These are phyloP conservation scores for Pterocarpus santalinus DNA, from an alignment of 306 rosid species.

Conservation along the genomic window DNA sequence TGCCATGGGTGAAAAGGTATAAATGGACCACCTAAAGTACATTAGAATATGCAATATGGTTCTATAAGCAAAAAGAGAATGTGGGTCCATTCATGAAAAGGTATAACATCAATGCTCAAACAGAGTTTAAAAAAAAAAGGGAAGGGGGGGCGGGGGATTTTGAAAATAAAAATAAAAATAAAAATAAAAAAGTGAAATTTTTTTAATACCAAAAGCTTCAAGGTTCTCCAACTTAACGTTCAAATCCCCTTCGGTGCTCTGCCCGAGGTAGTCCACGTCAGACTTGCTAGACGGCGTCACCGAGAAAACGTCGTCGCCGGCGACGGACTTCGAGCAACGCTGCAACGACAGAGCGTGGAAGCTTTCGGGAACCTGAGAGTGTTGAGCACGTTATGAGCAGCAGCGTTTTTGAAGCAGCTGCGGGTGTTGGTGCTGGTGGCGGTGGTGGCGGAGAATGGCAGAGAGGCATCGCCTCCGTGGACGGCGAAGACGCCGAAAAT, in stretches of 20 bases:
- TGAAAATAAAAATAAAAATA: no score
- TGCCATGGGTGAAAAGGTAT: conserved; percentile 90
- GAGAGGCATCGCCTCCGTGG: conserved; percentile 42
- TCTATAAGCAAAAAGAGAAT: not conserved
- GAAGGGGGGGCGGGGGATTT: not conserved
- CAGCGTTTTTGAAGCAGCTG: conserved; percentile 40
- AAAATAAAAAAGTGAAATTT: no score
- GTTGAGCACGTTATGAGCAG: not conserved
- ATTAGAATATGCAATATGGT: no score
- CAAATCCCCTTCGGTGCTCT: conserved; percentile 97
- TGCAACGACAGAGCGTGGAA: conserved; percentile 38
- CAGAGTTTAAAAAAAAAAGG: not conserved
- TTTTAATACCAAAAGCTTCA: conserved; percentile 68
- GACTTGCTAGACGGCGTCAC: conserved; percentile 68
- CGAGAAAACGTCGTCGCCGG: conserved; percentile 67
- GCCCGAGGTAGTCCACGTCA: conserved; percentile 91
- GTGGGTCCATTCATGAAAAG: conserved; percentile 3
- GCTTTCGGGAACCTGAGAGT: conserved; percentile 22
- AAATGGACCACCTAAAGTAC: not conserved
- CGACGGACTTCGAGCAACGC: conserved; percentile 56
- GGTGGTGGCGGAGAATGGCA: conserved; percentile 37
- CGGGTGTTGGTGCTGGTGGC: not conserved
- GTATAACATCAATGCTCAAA: not conserved
- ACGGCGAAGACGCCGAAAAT: conserved; percentile 44
- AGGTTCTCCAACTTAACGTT: conserved; percentile 80